Base-by-base conservation (phyloP, 2,329 filamentous ascomycete species). In the Botrytis elliptica region DNA sequence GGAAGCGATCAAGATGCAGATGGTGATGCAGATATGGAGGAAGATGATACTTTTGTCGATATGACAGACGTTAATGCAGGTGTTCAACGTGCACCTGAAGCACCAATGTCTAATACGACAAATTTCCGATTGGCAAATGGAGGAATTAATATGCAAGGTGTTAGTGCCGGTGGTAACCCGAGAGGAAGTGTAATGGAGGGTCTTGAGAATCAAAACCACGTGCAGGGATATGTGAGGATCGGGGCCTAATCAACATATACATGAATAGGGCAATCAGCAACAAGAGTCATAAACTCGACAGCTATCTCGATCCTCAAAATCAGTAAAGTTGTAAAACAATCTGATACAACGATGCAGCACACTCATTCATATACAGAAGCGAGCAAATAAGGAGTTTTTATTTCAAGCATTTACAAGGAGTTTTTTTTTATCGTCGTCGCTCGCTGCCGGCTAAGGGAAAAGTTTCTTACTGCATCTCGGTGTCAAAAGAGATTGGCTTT, bases 11-110 rank as follows among this genome's bases (percentile, higher is more conserved):
- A 74, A 42, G 77, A 78, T 72, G 78, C 76, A 25, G 79, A 80
- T 62, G 79, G 78, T 7, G 81, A 82, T 72, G 80, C 79, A 12
- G 79, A 80, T 73, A 90, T 90, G 88, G 79, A 81, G 52, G 88
- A 89, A 55, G 87, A 88, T 70, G 87, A 88, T 64, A 85, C 83
- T 71, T 88, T 87, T 74, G 84, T 86, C 12, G 85, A 88, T 71
- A 85, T 88, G 79, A 83, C 60, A 10, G 77, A 79, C 55, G 70
- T 72, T 57, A 67, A 72, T 67, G 42, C 59, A 25, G 49, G 42
- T 66, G 70, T 74, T 25, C 68, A 74, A 49, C 70, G 75, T 40
- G 75, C 75, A n/a, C 76, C 75, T 5, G 77, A 78, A 68, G 75
- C 75, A 4, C 64, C 73, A 16, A 77, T 77, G 73, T 63, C 75